Conservation (phyloP, 2,329 filamentous ascomycete genomes). For the Pseudogymnoascus sp. region DNA sequence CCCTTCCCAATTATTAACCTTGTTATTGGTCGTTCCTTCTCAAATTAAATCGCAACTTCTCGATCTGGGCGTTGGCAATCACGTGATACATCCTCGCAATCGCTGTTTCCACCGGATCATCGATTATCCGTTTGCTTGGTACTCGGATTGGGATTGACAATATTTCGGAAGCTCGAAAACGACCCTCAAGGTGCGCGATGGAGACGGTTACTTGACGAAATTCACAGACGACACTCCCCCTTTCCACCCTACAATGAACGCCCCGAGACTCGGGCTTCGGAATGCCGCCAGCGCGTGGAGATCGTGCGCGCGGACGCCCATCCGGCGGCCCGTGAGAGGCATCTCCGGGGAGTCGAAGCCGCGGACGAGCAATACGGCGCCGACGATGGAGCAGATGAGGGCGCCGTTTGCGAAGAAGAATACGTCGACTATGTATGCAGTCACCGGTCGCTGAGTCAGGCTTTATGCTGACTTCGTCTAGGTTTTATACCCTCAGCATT, state of each 20-base stretch:
- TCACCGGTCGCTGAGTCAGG: neutral
- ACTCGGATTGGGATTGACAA: neutral
- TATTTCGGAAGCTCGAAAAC: conserved; percentile 3
- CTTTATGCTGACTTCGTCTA: conserved; percentile 26
- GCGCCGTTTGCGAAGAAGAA: conserved; percentile 62
- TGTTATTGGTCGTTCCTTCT: neutral
- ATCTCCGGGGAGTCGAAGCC: neutral
- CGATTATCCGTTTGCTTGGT: neutral
- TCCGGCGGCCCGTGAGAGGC: conserved; percentile 3
- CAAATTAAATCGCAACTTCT: neutral
- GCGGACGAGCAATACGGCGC: conserved; percentile 24
- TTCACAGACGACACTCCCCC: neutral
- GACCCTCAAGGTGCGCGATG: conserved; percentile 2
- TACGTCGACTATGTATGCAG: conserved; percentile 52
- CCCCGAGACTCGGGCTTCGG: neutral
- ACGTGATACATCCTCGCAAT: neutral
- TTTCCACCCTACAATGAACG: neutral
- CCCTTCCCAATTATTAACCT: neutral
- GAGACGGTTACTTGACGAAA: conserved; percentile 8
- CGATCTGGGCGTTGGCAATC: neutral
- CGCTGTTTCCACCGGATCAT: neutral
- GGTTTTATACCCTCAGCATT: conserved; percentile 68
- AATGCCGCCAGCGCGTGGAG: neutral
- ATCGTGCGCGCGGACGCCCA: neutral
- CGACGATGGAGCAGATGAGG: conserved; percentile 58